These are phyloP conservation scores for Zalaria obscura DNA, from an alignment of 2,329 filamentous ascomycete species.

Conservation along the genomic window DNA sequence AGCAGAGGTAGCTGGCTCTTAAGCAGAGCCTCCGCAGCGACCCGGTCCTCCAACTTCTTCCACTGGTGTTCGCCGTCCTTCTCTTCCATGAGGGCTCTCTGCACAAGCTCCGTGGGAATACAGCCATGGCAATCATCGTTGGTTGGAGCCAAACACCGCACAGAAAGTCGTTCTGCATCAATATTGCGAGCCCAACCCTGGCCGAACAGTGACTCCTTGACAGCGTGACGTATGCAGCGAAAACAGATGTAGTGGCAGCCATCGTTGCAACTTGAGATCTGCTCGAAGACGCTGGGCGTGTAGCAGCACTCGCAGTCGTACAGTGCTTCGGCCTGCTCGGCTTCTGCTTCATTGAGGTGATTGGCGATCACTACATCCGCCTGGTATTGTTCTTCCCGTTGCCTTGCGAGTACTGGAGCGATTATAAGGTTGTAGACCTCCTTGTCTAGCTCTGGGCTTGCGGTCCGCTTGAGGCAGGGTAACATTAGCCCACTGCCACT, in stretches of 20 bases:
- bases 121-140: conserved; percentile 54
- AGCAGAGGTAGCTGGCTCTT: conserved; percentile 62
- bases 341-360: conserved; percentile 33
- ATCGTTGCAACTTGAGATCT: conserved; percentile 56
- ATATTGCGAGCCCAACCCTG: conserved; percentile 82
- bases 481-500: conserved; percentile 38
- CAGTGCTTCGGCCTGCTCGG: conserved; percentile 30
- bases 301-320: conserved; percentile 72
- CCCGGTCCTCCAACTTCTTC: conserved; percentile 61
- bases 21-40: conserved; percentile 62
- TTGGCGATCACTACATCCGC: conserved; percentile 27
- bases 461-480: conserved; percentile 52
- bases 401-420: conserved; percentile 24
- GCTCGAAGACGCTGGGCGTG: conserved; percentile 54
- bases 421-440: conserved; percentile 33
- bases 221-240: conserved; percentile 65
- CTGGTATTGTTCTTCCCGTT: conserved; percentile 22
- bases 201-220: conserved; percentile 81
- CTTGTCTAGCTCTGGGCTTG: conserved; percentile 40
- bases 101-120: conserved; percentile 55
- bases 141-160: conserved; percentile 71
- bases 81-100: conserved; percentile 56
- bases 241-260: conserved; percentile 65
- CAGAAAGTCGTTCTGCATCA: conserved; percentile 54
- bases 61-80: conserved; percentile 58